Conservation (phyloP, 768 basidiomycete species). For the Boletus pseudopeckii region DNA sequence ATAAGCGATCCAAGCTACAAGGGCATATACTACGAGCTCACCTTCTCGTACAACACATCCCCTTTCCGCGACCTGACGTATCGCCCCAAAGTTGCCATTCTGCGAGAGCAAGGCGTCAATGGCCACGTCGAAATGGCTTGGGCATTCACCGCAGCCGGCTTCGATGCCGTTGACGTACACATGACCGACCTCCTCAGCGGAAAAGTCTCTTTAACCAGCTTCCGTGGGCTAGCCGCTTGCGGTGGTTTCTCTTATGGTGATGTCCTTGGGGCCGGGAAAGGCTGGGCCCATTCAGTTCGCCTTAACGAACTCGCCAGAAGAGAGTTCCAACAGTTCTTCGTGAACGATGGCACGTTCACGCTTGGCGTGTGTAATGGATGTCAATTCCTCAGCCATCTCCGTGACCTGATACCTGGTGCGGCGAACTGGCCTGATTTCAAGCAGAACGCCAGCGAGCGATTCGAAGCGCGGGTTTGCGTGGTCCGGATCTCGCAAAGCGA, state of each 20-base stretch:
- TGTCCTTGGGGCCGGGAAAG: constrained; percentile 94
- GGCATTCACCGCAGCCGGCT: constrained; percentile 92
- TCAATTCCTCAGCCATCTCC: constrained; percentile 90
- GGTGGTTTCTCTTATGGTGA: constrained; percentile 99
- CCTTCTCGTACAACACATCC: constrained; percentile 41
- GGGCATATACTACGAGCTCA: constrained; percentile 78
- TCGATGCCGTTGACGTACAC: constrained; percentile 94
- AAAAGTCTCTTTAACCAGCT: constrained; percentile 53
- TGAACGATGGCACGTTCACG: constrained; percentile 76
- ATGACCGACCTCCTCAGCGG: constrained; percentile 95
- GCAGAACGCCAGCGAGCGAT: constrained; percentile 80
- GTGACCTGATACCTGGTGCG: constrained; percentile 85
- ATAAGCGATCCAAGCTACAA: constrained; percentile 55
- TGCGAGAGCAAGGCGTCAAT: constrained; percentile 98
- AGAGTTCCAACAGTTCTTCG: constrained; percentile 82
- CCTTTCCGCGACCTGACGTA: constrained; percentile 39
- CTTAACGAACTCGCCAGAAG: constrained; percentile 71
- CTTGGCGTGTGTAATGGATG: constrained; percentile 98
- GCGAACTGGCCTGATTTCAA: constrained; percentile 89
- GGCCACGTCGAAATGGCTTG: constrained; percentile 99
- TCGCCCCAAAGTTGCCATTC: constrained; percentile 88
- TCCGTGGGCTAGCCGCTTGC: constrained; percentile 91
- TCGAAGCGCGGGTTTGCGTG: constrained; percentile 82
- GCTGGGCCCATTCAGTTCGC: constrained; percentile 96
- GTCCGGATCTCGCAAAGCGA: constrained; percentile 68